These are phyloP conservation scores for Hylodesmum podocarpum DNA, from an alignment of 306 rosid species.

Conservation along the genomic window DNA sequence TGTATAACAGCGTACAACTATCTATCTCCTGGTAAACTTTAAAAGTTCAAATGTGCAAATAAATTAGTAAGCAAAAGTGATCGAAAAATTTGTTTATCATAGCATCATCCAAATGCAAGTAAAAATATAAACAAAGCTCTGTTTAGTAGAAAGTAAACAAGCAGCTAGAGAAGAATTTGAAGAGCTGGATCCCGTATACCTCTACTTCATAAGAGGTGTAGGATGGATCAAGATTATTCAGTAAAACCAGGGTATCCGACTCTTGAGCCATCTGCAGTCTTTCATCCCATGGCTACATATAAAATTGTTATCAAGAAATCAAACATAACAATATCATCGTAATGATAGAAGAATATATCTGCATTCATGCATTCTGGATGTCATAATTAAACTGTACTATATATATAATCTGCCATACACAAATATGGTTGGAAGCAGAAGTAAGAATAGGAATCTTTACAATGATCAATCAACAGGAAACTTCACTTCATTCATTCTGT, in stretches of 20 bases:
- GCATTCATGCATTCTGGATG: background rate
- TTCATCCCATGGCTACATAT: constrained; percentile 54
- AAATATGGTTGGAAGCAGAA: constrained; percentile 4
- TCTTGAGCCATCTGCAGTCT: constrained; percentile 52
- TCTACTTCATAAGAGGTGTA: constrained; percentile 53
- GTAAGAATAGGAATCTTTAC: background rate
- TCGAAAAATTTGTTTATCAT: constrained; percentile 1
- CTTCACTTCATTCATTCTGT: background rate
- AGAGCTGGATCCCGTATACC: constrained; percentile 34
- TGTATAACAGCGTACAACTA: background rate
- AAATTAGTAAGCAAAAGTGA: background rate
- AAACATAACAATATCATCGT: background rate
- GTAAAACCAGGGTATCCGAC: constrained; percentile 44
- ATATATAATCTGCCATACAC: background rate
- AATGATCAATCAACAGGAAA: background rate
- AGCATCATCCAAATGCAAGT: background rate
- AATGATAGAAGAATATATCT: background rate
- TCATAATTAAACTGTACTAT: background rate
- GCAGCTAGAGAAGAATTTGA: background rate
- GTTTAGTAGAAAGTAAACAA: background rate
- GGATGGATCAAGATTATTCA: constrained; percentile 64
- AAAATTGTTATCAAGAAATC: background rate
- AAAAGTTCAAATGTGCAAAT: background rate
- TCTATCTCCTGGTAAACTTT: background rate
- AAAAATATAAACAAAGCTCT: constrained; percentile 9